Base-by-base conservation (phyloP, 116 monocot species). In the Dioscorea cayenensis region DNA sequence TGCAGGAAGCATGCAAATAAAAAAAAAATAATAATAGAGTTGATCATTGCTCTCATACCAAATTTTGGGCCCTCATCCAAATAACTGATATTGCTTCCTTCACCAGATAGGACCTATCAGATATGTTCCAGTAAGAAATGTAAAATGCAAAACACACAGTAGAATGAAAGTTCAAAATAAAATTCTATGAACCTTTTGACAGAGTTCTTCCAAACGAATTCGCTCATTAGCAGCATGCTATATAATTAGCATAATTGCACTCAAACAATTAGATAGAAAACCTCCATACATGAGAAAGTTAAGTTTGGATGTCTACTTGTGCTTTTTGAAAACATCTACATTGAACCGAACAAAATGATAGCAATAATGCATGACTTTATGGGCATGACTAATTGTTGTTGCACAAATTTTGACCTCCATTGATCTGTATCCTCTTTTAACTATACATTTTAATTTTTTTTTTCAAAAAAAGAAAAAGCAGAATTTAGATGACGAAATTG, bases 191-290 rank as follows among this genome's bases (percentile, higher is more conserved):
- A 97, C 96, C 96, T 97, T 88, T 74, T 38, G 65, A n/a, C 88
- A 87, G n/a, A 97, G 79, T 27, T 90, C 90, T 81, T 97, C 96
- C 81, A 97, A 76, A 60, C 93, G 87, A 69, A 97, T 97, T 60
- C 96, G 77, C 80, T 97, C 96, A 78, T 97, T 93, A 64, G 96
- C 96, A 79, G 96, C 96, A 83, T 97, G 96, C 96, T 97, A 80
- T 21, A 73, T 79, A 66, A 29, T 23, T 49, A 28, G 69, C 4
- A 23, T 1, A 55, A 16, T n/a, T 43, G 43, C 43, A 43, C 43
- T 55, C n/a, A 55, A 55, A 55, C 12, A 8, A 55, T 55, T 55
- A 16, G 14, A 16, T 52, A 16, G 55, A 55, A 55, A 16, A 14
- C 10, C n/a, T 55, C 55, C 1, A 12, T 55, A 55, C 19, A 55